These are phyloP conservation scores for Ceratocystis albifundus DNA, from an alignment of 2,329 filamentous ascomycete species.

Conservation along the genomic window DNA sequence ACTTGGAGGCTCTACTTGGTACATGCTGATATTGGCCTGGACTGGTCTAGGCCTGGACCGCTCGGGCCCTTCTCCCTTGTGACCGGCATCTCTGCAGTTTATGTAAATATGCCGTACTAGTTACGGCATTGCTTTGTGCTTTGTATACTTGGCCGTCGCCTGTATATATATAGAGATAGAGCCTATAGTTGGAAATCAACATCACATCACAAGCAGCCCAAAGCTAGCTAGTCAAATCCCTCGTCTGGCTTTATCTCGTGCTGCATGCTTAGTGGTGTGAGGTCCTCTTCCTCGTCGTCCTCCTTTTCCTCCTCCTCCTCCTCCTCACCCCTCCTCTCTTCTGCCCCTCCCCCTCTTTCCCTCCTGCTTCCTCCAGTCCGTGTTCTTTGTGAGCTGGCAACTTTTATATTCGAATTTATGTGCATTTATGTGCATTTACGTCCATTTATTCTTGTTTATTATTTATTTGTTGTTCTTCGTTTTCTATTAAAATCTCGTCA, in stretches of 20 bases:
- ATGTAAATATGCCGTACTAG: too few species aligned
- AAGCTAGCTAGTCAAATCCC: background rate
- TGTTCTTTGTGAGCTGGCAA: constrained; percentile 7
- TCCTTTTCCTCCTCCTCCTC: too few species aligned
- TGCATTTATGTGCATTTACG: background rate
- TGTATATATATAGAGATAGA: too few species aligned
- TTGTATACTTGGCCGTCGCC: too few species aligned
- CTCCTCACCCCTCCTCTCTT: background rate
- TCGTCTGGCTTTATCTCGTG: background rate
- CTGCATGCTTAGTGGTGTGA: constrained; percentile 1
- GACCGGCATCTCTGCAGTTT: background rate
- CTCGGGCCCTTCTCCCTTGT: background rate
- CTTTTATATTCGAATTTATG: background rate
- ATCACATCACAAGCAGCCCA: background rate
- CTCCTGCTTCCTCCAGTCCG: background rate
- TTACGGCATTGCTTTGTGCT: too few species aligned
- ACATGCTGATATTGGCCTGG: too few species aligned
- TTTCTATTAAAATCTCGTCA: background rate
- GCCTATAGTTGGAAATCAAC: background rate
- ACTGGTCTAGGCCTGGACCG: too few species aligned
- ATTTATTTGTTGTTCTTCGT: background rate
- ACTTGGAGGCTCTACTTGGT: too few species aligned
- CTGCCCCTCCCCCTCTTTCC: background rate
- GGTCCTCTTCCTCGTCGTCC: too few species aligned
- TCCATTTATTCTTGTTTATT: background rate